Evolutionary conservation across 148 eudicot genomes (phyloP).

Genomic region (Fagopyrum tataricum): DNA sequence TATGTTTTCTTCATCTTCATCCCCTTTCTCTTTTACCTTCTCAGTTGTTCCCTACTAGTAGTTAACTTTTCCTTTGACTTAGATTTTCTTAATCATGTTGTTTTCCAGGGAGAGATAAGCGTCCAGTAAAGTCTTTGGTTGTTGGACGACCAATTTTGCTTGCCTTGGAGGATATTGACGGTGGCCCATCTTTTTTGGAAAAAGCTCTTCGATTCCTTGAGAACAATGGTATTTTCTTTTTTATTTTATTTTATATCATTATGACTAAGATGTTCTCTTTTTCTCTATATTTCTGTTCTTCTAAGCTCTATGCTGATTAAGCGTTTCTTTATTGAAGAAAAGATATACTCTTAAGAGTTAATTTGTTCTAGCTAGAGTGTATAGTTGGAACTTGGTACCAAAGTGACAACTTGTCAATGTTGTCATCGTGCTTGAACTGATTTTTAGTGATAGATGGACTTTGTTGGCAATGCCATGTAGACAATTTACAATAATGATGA

Average conservation of each 20-base stretch:
- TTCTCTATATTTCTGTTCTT: background rate
- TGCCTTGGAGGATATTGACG: constrained; percentile 97
- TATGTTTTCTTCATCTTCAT: constrained; percentile 12
- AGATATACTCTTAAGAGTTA: background rate
- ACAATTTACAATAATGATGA: background rate
- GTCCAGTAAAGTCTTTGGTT: constrained; percentile 92
- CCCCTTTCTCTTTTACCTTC: background rate
- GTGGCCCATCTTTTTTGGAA: constrained; percentile 96
- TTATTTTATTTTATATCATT: background rate
- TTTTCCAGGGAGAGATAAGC: constrained; percentile 83
- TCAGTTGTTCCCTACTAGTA: background rate
- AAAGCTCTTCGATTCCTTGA: constrained; percentile 96
- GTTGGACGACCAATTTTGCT: constrained; percentile 97
- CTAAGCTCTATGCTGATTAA: too few species aligned
- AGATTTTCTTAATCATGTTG: background rate
- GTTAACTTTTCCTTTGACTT: background rate
- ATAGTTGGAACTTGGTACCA: background rate
- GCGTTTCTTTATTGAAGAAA: background rate
- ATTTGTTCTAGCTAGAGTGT: background rate
- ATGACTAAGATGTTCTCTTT: background rate
- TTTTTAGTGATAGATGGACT: background rate
- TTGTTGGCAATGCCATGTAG: background rate
- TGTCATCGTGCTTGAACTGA: background rate
- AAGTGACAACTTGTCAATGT: background rate
- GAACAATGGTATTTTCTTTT: constrained; percentile 49